A percentile compares a stretch with the other conserved stretches of the same genome.
These are phyloP conservation scores for Linaria vulgaris DNA, from an alignment of 257 asterid genomes.

Conservation along the genomic window DNA sequence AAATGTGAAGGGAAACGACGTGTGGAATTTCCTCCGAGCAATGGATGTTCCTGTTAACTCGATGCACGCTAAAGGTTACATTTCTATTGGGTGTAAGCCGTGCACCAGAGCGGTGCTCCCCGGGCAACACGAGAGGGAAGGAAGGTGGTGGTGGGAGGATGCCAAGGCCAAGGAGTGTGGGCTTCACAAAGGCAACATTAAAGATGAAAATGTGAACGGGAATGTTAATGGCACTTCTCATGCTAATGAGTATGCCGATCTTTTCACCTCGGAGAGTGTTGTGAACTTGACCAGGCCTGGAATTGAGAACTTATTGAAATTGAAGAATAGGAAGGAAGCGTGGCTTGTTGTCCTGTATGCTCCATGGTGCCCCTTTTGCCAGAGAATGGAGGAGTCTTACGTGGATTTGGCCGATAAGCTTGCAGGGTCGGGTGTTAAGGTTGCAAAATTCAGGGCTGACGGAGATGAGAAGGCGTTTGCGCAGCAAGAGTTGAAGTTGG, in stretches of 20 bases:
- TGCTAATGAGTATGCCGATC: constrained; percentile 34
- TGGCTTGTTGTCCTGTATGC: constrained; percentile 52
- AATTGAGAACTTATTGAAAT: constrained; percentile 46
- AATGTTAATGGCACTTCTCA: constrained; percentile 27
- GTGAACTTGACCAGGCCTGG: constrained; percentile 41
- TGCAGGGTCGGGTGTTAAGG: constrained; percentile 60
- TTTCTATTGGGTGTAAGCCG: constrained; percentile 55
- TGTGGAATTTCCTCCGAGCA: constrained; percentile 49
- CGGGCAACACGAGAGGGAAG: constrained; percentile 59
- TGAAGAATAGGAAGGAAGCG: constrained; percentile 41
- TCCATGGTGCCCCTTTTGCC: constrained; percentile 68
- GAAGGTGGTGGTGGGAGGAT: constrained; percentile 70
- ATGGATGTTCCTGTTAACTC: constrained; percentile 54
- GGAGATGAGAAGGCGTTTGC: constrained; percentile 80
- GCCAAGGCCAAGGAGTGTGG: constrained; percentile 61
- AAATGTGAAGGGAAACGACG: constrained; percentile 43
- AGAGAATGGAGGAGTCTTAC: constrained; percentile 75
- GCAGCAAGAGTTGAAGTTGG: constrained; percentile 55
- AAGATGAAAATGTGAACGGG: constrained; percentile 34
- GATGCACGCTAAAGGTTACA: constrained; percentile 43
- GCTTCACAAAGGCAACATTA: constrained; percentile 49
- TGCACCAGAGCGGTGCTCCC: constrained; percentile 55
- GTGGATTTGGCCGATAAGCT: constrained; percentile 57
- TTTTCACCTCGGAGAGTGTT: constrained; percentile 29
- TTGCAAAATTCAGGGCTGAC: constrained; percentile 72